These are phyloP conservation scores for Fusarium liriodendri DNA, from an alignment of 2,329 filamentous ascomycete genomes.

Conservation along the genomic window DNA sequence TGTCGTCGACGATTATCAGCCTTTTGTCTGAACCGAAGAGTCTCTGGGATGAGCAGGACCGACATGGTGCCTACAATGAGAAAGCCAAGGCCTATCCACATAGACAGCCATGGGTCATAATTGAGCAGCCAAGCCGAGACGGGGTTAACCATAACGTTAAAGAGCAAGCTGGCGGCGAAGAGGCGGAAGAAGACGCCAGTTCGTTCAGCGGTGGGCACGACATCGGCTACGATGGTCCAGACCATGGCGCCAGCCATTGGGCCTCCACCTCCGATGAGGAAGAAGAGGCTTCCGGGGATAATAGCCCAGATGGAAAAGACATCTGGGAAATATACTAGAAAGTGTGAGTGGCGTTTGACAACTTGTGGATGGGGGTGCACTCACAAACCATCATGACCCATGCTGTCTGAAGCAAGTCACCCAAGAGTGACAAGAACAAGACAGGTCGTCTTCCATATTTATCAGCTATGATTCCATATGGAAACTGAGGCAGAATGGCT, in stretches of 20 bases:
- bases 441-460: conserved; percentile 58
- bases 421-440: conserved; percentile 51
- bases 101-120: conserved; percentile 53
- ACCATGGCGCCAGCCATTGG: conserved; percentile 56
- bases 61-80: conserved; percentile 45
- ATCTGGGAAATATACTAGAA: conserved; percentile 50
- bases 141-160: conserved; percentile 54
- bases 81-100: conserved; percentile 49
- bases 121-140: conserved; percentile 55
- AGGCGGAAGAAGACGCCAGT: conserved; percentile 57
- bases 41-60: conserved; percentile 56
- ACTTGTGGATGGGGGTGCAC: not conserved
- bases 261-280: conserved; percentile 55
- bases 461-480: conserved; percentile 60
- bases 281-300: conserved; percentile 48
- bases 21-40: conserved; percentile 49
- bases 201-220: conserved; percentile 51
- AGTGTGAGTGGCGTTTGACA: not conserved
- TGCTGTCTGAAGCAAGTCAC: conserved; percentile 41
- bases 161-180: conserved; percentile 49
- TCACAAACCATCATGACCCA: conserved; percentile 49
- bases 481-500: conserved; percentile 58
- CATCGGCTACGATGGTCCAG: conserved; percentile 59
- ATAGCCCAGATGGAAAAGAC: conserved; percentile 55
- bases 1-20: conserved; percentile 39